Percentiles rank a stretch among this genome's conserved stretches.
phyloP scores from a whole-genome alignment of 768 basidiomycete species.

The Pleurotus platypus region DNA sequence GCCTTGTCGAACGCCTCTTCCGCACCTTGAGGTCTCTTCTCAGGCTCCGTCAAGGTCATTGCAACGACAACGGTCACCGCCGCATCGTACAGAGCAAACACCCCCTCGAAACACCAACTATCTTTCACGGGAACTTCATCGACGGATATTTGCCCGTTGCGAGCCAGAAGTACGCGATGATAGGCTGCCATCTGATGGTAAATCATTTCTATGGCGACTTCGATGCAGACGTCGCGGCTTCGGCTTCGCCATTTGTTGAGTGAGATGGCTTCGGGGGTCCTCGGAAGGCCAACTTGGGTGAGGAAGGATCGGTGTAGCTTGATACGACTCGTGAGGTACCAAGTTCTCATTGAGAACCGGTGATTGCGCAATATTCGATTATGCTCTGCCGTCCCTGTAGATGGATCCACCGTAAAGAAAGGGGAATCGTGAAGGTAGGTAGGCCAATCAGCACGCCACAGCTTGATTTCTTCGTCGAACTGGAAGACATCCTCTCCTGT shows the following conservation, averaged over 20 bases:
- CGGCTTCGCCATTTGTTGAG: conserved; percentile 26
- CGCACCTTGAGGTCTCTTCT: conserved; percentile 32
- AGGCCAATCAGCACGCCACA: conserved; percentile 41
- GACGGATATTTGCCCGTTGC: conserved; percentile 14
- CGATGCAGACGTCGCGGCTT: conserved; percentile 29
- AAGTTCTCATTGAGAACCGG: conserved; percentile 39
- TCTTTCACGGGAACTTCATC: conserved; percentile 18
- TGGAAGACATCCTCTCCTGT: conserved; percentile 32
- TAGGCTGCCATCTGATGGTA: conserved; percentile 38
- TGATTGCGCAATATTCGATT: conserved; percentile 30
- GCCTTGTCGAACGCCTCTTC: conserved; percentile 34
- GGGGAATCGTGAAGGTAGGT: conserved; percentile 33
- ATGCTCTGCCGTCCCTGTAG: conserved; percentile 24
- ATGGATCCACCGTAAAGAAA: conserved; percentile 21
- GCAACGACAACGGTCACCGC: conserved; percentile 41
- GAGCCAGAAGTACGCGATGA: conserved; percentile 19
- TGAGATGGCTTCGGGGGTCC: conserved; percentile 16
- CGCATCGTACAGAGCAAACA: conserved; percentile 43
- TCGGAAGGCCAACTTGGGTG: conserved; percentile 26
- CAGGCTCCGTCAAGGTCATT: conserved; percentile 34
- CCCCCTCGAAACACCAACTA: conserved; percentile 40
- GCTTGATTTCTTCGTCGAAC: conserved; percentile 37
- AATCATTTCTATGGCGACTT: conserved; percentile 37
- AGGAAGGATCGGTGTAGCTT: conserved; percentile 42
- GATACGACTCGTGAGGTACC: conserved; percentile 42